Percentiles rank a stretch among this genome's conserved stretches.
Conservation (phyloP, 2,329 filamentous ascomycete species). For the Xenoacremonium recifei region DNA sequence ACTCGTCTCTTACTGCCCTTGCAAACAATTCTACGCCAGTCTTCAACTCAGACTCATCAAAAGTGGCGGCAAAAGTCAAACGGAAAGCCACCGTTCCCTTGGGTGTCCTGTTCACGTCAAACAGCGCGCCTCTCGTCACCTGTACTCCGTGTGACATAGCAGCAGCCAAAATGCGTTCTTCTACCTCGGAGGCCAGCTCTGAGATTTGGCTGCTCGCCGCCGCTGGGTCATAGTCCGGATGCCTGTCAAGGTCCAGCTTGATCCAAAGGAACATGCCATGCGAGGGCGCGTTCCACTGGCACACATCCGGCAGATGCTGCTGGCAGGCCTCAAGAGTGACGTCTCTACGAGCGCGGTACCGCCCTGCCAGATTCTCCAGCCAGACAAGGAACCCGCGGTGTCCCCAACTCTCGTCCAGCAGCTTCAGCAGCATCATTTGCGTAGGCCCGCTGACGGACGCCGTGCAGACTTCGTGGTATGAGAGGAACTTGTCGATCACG, state of each 20-base stretch:
- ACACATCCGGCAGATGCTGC: constrained; percentile 68
- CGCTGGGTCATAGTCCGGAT: too few relatives aligned
- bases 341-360: constrained; percentile 50
- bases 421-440: constrained; percentile 76
- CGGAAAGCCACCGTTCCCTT: too few relatives aligned
- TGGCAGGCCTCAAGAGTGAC: constrained; percentile 49
- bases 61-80: too few relatives aligned
- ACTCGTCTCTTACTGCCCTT: too few relatives aligned
- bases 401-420: constrained; percentile 86
- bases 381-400: constrained; percentile 84
- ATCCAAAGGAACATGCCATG: constrained; percentile 91
- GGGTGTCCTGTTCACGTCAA: too few relatives aligned
- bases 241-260: constrained; percentile 60
- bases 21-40: too few relatives aligned
- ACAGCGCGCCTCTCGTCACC: too few relatives aligned
- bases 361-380: constrained; percentile 71
- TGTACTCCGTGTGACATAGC: too few relatives aligned
- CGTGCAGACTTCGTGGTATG: constrained; percentile 72
- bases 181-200: too few relatives aligned
- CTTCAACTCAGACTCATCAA: too few relatives aligned
- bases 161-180: too few relatives aligned
- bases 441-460: constrained; percentile 78
- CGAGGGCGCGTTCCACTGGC: constrained; percentile 70
- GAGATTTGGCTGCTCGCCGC: too few relatives aligned
- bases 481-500: constrained; percentile 71